Percentiles rank a stretch among this genome's conserved stretches.
Evolutionary conservation across 1,284 basidiomycete genomes (phyloP).

Genomic region (Pyrrhoderma noxium): DNA sequence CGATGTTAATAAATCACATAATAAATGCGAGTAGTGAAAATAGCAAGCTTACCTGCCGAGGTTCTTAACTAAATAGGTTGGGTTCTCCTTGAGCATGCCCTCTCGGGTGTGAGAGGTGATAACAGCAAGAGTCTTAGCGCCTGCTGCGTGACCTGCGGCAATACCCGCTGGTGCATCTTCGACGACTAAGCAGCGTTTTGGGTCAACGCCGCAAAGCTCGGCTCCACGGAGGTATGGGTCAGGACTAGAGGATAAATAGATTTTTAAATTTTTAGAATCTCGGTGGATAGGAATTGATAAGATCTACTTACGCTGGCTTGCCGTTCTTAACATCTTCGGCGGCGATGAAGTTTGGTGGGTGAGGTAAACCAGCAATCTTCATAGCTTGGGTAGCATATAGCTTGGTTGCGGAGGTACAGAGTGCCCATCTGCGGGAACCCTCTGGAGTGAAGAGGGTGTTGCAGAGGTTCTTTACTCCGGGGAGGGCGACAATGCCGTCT

Average conservation of each 20-base stretch:
- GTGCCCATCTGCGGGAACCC: slow-evolving; percentile 45
- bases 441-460: slow-evolving; percentile 23
- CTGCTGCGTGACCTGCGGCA: slow-evolving; percentile 66
- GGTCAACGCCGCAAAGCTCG: slow-evolving; percentile 49
- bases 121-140: slow-evolving; percentile 72
- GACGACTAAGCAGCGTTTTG: slow-evolving; percentile 66
- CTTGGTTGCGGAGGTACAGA: slow-evolving; percentile 63
- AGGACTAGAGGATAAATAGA: slow-evolving; percentile 39
- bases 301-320: slow-evolving; percentile 61
- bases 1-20: too few species aligned
- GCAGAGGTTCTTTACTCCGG: slow-evolving; percentile 51
- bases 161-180: slow-evolving; percentile 85
- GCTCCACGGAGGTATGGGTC: slow-evolving; percentile 82
- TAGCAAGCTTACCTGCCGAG: too few species aligned
- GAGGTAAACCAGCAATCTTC: slow-evolving; percentile 41
- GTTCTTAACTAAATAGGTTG: slow-evolving; percentile 58
- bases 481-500: slow-evolving; percentile 53
- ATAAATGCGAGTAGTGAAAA: too few species aligned
- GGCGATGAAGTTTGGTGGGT: slow-evolving; percentile 64
- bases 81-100: slow-evolving; percentile 49
- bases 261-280: slow-evolving; percentile 14
- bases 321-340: slow-evolving; percentile 75
- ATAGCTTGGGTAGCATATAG: slow-evolving; percentile 52
- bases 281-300: background rate
- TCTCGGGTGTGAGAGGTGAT: slow-evolving; percentile 70